Evolutionary conservation across 2,329 filamentous ascomycete genomes (phyloP).

Genomic region (Paracamarosporium sp.): DNA sequence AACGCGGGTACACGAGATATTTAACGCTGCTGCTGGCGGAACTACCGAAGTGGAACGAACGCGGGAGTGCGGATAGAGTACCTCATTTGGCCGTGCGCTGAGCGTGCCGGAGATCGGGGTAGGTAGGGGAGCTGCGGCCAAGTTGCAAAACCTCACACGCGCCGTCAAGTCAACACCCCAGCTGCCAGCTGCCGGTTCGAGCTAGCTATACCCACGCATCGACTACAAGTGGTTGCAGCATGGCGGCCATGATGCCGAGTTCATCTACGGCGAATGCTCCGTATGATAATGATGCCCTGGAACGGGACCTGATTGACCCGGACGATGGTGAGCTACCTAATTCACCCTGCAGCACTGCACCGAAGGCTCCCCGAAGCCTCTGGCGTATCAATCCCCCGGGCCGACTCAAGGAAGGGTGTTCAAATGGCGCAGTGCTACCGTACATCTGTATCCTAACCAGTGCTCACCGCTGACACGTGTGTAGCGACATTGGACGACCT

Average conservation of each 20-base stretch:
- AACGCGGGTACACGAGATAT: constrained; percentile 16
- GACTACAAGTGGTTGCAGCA: constrained; percentile 21
- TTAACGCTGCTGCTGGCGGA: constrained; percentile 23
- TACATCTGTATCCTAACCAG: not conserved
- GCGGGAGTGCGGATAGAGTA: constrained; percentile 33
- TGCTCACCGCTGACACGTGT: constrained; percentile 14
- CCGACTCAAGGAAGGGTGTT: not conserved
- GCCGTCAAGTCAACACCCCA: constrained; percentile 23
- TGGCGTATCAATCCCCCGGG: not conserved
- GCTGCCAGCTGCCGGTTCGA: constrained; percentile 27
- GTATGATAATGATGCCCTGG: constrained; percentile 56
- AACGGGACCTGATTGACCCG: constrained; percentile 60
- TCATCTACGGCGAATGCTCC: constrained; percentile 45
- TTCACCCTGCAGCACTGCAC: constrained; percentile 6
- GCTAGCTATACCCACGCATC: constrained; percentile 21
- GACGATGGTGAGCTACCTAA: constrained; percentile 54
- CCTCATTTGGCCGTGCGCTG: constrained; percentile 23
- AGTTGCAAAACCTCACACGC: constrained; percentile 33
- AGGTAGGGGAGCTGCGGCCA: constrained; percentile 26
- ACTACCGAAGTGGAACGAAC: no score
- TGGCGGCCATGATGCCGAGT: constrained; percentile 56
- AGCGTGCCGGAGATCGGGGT: constrained; percentile 21
- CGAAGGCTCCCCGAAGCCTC: not conserved
- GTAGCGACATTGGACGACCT: constrained; percentile 88
- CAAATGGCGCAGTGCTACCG: not conserved